These are phyloP conservation scores for Microcos paniculata DNA, from an alignment of 345 rosid species.

Conservation along the genomic window DNA sequence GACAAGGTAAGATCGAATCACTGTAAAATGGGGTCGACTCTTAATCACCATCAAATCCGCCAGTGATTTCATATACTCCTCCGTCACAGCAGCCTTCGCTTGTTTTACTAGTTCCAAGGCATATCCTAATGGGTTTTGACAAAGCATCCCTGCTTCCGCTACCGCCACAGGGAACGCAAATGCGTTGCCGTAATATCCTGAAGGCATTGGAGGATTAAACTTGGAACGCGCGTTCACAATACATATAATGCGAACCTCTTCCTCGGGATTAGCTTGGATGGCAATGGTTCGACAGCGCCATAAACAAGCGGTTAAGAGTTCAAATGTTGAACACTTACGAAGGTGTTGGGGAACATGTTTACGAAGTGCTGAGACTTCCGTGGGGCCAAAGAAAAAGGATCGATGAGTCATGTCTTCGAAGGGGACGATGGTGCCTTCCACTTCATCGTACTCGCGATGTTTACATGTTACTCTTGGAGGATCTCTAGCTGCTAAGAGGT, in stretches of 20 bases:
- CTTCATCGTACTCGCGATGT: slow-evolving; percentile 51
- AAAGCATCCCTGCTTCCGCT: slow-evolving; percentile 36
- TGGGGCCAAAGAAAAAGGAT: slow-evolving; percentile 51
- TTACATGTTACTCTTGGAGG: slow-evolving; percentile 36
- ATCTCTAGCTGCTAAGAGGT: slow-evolving; percentile 32
- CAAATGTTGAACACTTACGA: slow-evolving; percentile 35
- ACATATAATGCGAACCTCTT: slow-evolving; percentile 46
- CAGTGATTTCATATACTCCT: slow-evolving; percentile 54
- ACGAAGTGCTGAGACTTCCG: slow-evolving; percentile 39
- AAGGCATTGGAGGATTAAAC: slow-evolving; percentile 39
- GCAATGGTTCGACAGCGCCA: slow-evolving; percentile 64
- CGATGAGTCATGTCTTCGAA: slow-evolving; percentile 32
- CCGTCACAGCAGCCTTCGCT: slow-evolving; percentile 44
- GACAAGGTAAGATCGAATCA: background rate
- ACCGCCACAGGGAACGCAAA: slow-evolving; percentile 42
- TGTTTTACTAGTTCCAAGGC: slow-evolving; percentile 44
- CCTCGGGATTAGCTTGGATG: slow-evolving; percentile 42
- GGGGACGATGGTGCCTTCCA: slow-evolving; percentile 25
- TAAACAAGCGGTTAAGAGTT: slow-evolving; percentile 45
- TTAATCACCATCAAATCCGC: slow-evolving; percentile 45
- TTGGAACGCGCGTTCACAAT: slow-evolving; percentile 42
- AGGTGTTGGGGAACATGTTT: slow-evolving; percentile 36
- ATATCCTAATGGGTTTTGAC: slow-evolving; percentile 44
- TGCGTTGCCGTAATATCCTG: slow-evolving; percentile 54
- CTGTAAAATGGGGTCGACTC: slow-evolving; percentile 42